Percentiles rank a stretch among this genome's conserved stretches.
These are phyloP conservation scores for Kitagawia praeruptora DNA, from an alignment of 129 eudicot species.

Conservation along the genomic window DNA sequence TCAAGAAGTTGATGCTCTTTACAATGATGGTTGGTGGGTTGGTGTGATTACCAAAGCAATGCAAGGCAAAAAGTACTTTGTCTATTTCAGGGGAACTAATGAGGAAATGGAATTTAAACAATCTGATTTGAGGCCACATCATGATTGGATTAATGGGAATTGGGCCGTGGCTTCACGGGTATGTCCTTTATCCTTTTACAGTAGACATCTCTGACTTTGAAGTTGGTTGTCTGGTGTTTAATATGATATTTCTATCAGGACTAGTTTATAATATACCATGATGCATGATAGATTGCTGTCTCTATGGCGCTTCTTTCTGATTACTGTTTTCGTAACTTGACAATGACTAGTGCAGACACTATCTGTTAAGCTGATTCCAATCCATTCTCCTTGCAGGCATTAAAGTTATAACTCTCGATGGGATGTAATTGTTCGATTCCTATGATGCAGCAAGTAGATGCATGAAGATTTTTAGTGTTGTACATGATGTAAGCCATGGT, in stretches of 20 bases:
- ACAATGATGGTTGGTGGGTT: constrained; percentile 95
- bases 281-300: neutral
- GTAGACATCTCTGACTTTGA: neutral
- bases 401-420: neutral
- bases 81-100: constrained; percentile 47
- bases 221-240: neutral
- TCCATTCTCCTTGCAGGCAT: neutral
- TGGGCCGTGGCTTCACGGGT: constrained; percentile 65
- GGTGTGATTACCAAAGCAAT: constrained; percentile 59
- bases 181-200: neutral
- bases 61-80: constrained; percentile 34
- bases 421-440: neutral
- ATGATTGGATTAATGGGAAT: constrained; percentile 73
- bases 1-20: constrained; percentile 71
- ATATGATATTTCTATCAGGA: neutral
- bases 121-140: constrained; percentile 61
- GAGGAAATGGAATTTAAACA: constrained; percentile 48
- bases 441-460: neutral
- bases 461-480: neutral
- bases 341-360: neutral
- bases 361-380: neutral
- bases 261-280: neutral
- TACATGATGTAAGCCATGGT: neutral
- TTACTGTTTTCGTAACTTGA: neutral
- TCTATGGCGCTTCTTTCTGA: neutral